A percentile compares a stretch with the other conserved stretches of the same genome.
Conservation (phyloP, 164 flowering plant genomes). For the Vitis rupestris region DNA sequence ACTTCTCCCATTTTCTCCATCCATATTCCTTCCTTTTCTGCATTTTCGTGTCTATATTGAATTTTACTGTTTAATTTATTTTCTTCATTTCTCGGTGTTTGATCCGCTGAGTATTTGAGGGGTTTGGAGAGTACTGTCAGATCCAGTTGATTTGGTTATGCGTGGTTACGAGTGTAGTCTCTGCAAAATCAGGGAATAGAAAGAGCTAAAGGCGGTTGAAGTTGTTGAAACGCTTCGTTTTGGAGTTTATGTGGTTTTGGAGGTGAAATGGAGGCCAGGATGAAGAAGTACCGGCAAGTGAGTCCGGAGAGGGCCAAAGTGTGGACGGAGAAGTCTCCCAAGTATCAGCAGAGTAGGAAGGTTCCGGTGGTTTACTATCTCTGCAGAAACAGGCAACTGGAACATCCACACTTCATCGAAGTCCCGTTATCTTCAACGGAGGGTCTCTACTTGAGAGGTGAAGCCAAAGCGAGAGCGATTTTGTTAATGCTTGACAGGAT, state of each 20-base stretch:
- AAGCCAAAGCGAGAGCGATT: neutral
- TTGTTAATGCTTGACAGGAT: neutral
- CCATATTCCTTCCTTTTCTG: no score
- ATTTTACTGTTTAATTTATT: no score
- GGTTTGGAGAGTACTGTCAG: no score
- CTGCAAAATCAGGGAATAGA: no score
- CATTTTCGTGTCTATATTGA: no score
- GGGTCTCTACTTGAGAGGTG: slow-evolving; percentile 90
- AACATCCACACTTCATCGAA: slow-evolving; percentile 97
- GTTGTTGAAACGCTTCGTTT: neutral
- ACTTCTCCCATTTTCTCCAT: no score
- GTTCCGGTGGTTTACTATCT: slow-evolving; percentile 91
- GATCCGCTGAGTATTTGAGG: no score
- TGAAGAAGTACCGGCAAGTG: slow-evolving; percentile 60
- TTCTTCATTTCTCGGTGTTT: no score
- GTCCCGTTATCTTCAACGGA: slow-evolving; percentile 73
- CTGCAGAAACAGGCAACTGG: slow-evolving; percentile 82
- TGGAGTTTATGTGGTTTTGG: slow-evolving; percentile 1
- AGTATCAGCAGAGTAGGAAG: slow-evolving; percentile 54
- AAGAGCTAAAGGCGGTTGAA: neutral
- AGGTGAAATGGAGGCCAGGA: slow-evolving; percentile 63
- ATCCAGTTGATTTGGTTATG: no score
- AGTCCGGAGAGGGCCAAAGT: slow-evolving; percentile 89
- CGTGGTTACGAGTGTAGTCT: no score
- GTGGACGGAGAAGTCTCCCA: slow-evolving; percentile 78